Evolutionary conservation across 2,329 filamentous ascomycete species (phyloP), one percentile per base, ranked within the genome.

Genomic region (Aspergillus sp.): DNA sequence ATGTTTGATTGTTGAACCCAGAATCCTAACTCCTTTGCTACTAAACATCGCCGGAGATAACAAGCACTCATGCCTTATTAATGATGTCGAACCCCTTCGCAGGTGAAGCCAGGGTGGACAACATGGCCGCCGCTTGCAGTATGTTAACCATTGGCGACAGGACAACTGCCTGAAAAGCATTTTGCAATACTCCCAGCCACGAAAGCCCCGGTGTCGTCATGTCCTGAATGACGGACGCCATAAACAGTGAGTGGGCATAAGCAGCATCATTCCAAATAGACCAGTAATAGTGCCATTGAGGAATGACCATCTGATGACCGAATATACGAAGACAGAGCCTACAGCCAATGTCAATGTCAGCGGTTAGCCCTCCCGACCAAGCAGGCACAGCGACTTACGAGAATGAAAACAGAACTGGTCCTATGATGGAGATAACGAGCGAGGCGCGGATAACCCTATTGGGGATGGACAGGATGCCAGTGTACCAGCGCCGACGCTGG

Each of bases 401-500:
- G 21, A 23, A 23, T 3, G 21, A 36, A 36, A 36, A 36, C 9
- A 36, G 16, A 19, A 13, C n/a, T 16, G 40, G 43, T 21, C 19
- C 46, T 44, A 40, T 47, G 5, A 52, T 47, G 31, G 42, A 42
- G 5, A 14, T 42, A 10, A 43, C 49, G 13, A 49, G 21, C 47
- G 13, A 45, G 29, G 17, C 42, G 41, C 17, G 34, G n/a, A 31
- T 49, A 38, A 44, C 19, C 20, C 34, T 38, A 4, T 14, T 53
- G 14, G 47, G 36, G 13, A 52, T 45, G 4, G 32, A 38, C 36
- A 41, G 47, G 11, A 54, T 54, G 1, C 51, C 54, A 7, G 51
- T 56, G 21, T 48, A 56, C 47, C 51, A 56, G 17, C 47, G 47
- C 4, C 54, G 43, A 16, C 54, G 47, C 29, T 56, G 54, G 5